A percentile compares a stretch with the other conserved stretches of the same genome.
phyloP scores from a whole-genome alignment of 1,284 basidiomycete species.

The Trichosporon faecale region DNA sequence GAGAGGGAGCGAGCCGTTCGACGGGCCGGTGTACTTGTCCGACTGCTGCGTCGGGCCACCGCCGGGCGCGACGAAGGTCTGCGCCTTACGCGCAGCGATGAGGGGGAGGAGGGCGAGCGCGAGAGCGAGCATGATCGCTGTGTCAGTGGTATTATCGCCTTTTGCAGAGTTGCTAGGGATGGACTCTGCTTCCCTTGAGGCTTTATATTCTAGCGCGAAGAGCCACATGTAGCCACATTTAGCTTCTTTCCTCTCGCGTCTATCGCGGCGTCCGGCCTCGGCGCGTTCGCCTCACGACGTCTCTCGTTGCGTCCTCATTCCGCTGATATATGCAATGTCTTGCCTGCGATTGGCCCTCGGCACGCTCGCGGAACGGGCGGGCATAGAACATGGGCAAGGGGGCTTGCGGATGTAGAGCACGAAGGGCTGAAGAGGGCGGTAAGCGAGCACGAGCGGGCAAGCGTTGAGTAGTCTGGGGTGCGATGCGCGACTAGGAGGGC shows the following conservation, averaged over 20 bases:
- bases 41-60: constrained; percentile 47
- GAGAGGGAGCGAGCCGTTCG: constrained; percentile 54
- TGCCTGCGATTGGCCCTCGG: neutral
- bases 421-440: too few species aligned
- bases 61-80: constrained; percentile 52
- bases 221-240: neutral
- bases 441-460: neutral
- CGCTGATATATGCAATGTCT: neutral
- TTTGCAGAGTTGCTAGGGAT: neutral
- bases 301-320: neutral
- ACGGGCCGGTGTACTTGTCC: constrained; percentile 49
- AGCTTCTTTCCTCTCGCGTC: neutral
- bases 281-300: neutral
- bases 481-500: neutral
- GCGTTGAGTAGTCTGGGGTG: neutral
- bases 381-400: neutral
- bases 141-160: neutral
- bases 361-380: neutral
- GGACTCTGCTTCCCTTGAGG: neutral
- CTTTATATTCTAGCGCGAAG: neutral
- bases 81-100: constrained; percentile 35
- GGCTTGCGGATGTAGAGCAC: neutral
- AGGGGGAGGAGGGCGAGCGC: constrained; percentile 5
- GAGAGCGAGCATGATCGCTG: neutral
- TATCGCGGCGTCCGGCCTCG: neutral